Evolutionary conservation across 2,329 filamentous ascomycete genomes (phyloP).

Genomic region (Arthroderma sp.): DNA sequence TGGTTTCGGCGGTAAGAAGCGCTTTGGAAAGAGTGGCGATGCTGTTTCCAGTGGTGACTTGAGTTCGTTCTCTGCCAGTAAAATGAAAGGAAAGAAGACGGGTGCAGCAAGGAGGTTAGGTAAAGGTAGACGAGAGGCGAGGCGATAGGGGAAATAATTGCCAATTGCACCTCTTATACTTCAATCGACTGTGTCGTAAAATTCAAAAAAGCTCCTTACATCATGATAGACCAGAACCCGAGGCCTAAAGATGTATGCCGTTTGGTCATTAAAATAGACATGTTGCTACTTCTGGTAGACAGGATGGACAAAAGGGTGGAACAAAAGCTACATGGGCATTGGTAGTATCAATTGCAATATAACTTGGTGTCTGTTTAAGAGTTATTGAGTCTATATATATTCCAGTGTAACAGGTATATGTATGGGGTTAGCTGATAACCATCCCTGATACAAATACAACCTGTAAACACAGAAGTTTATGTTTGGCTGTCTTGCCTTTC

Average conservation of each 20-base stretch:
- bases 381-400: not conserved
- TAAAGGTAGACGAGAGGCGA: constrained; percentile 38
- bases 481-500: not conserved
- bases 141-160: not conserved
- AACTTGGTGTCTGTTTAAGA: not conserved
- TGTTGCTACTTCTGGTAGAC: not conserved
- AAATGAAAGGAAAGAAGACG: constrained; percentile 57
- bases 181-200: not conserved
- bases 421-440: not conserved
- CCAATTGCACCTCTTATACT: not conserved
- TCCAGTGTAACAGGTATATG: not conserved
- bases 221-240: not conserved
- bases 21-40: constrained; percentile 79
- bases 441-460: not conserved
- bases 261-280: not conserved
- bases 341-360: no score
- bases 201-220: not conserved
- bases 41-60: constrained; percentile 71
- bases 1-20: constrained; percentile 93
- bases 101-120: constrained; percentile 37
- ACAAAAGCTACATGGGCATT: not conserved
- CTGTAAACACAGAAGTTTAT: not conserved
- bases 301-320: not conserved
- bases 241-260: not conserved
- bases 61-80: constrained; percentile 65